Evolutionary conservation across 2,329 filamentous ascomycete genomes (phyloP), one percentile per base, ranked within the genome.

Genomic region (Trichoderma oligosporum): DNA sequence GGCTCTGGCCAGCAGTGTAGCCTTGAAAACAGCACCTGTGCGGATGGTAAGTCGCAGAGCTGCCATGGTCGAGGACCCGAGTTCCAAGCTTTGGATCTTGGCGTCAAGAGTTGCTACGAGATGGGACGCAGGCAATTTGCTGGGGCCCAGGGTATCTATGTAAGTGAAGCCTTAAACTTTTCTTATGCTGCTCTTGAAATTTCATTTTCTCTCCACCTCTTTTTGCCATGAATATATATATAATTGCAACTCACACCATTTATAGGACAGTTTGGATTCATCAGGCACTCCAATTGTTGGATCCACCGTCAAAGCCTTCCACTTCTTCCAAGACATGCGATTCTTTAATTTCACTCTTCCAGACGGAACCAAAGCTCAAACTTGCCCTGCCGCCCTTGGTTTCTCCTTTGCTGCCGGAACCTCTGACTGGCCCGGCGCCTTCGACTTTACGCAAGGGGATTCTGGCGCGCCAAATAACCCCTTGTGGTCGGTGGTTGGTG

Each of bases 371-470:
- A 74, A 74, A 27, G 88, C 85, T 6, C 78, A 75, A 48, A 96
- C 92, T 0, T 97, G 93, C 65, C 87, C 91, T 3, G 92, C 92
- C 0, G 91, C 91, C 0, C 76, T 97, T 59, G 93, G 93, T 5
- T 96, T 94, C 69, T 92, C 89, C 0, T 97, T 97, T 68, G 93
- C 93, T 0, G 93, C 89, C 1, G 93, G 93, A 9, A 97, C 93
- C 0, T 89, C 90, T 0, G 93, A 97, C 69, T 91, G 93, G 5
- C 92, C 93, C 0, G 93, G 93, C 0, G 85, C 85, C 0, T 96
- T 96, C 66, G 93, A 97, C 72, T 97, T 97, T 69, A 94, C 89
- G 1, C 93, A 97, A 68, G 92, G 91, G 62, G 82, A 89, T 62
- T 83, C 84, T 0, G 86, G 85, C 29, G 78, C 82, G n/a, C 86